Conservation (phyloP, 2,329 filamentous ascomycete genomes). For the Xylariaceae sp. region DNA sequence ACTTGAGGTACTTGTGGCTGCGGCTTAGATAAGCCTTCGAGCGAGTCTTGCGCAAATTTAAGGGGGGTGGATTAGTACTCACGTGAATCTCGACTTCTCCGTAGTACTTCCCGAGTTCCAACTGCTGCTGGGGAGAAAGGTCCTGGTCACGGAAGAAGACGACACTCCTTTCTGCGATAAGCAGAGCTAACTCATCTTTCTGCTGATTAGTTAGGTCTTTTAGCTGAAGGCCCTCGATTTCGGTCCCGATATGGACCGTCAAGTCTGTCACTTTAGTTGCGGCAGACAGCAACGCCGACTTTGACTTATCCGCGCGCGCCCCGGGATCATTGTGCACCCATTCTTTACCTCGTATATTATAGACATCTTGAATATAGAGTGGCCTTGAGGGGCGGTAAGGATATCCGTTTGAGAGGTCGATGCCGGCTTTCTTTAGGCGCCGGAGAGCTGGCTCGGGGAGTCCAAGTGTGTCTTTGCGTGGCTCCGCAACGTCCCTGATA, state of each 20-base stretch:
- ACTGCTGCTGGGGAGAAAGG: slow-evolving; percentile 64
- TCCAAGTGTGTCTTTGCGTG: slow-evolving; percentile 64
- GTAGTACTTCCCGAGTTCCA: slow-evolving; percentile 63
- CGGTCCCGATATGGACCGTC: slow-evolving; percentile 64
- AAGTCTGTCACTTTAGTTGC: slow-evolving; percentile 66
- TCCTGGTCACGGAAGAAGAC: slow-evolving; percentile 70
- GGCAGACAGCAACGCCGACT: slow-evolving; percentile 61
- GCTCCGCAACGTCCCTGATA: slow-evolving; percentile 66
- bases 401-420: slow-evolving; percentile 71
- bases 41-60: background rate
- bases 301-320: slow-evolving; percentile 65
- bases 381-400: slow-evolving; percentile 70
- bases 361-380: slow-evolving; percentile 70
- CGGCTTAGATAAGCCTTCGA: slow-evolving; percentile 1
- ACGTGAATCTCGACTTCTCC: slow-evolving; percentile 71
- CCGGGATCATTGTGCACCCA: slow-evolving; percentile 62
- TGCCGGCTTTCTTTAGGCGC: slow-evolving; percentile 67
- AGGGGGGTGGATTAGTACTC: slow-evolving; percentile 31
- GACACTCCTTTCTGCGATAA: slow-evolving; percentile 66
- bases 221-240: slow-evolving; percentile 65
- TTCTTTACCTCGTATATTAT: slow-evolving; percentile 63
- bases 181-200: slow-evolving; percentile 62
- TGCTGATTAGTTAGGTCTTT: slow-evolving; percentile 63
- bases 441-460: slow-evolving; percentile 60
- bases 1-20: slow-evolving; percentile 73